phyloP scores from a whole-genome alignment of 148 eudicot genomes.

The Simmondsia chinensis region DNA sequence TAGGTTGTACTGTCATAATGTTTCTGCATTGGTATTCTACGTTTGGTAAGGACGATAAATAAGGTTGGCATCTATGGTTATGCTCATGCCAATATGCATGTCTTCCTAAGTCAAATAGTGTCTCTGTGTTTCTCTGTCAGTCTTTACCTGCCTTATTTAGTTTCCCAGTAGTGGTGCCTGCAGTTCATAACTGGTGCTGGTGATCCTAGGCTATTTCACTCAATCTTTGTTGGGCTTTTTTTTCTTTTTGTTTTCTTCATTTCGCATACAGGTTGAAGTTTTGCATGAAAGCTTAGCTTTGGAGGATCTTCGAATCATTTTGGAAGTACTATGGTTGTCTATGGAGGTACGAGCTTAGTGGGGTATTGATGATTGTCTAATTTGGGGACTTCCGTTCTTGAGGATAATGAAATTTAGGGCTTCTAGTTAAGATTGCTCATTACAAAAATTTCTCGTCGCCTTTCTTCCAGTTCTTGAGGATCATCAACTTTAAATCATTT shows the following conservation, averaged over 20 bases:
- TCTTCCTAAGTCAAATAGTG: slow-evolving; percentile 3
- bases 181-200: slow-evolving; percentile 10
- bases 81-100: neutral
- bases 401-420: slow-evolving; percentile 4
- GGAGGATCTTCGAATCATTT: slow-evolving; percentile 37
- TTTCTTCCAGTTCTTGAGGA: slow-evolving; percentile 1
- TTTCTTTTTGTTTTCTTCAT: slow-evolving; percentile 5
- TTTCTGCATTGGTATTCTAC: neutral
- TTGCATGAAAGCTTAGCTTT: slow-evolving; percentile 29
- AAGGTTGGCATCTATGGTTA: neutral
- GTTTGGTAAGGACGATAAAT: neutral
- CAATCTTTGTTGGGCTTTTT: neutral
- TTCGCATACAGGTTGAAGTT: slow-evolving; percentile 43
- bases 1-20: neutral
- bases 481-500: slow-evolving; percentile 1
- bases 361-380: slow-evolving; percentile 9
- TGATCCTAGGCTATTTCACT: slow-evolving; percentile 15
- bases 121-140: neutral
- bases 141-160: neutral
- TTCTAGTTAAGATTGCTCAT: slow-evolving; percentile 1
- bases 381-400: slow-evolving; percentile 9
- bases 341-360: slow-evolving; percentile 48
- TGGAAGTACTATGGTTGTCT: slow-evolving; percentile 31
- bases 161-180: slow-evolving; percentile 3
- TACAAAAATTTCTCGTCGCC: slow-evolving; percentile 6